Conservation (phyloP, 495 filamentous ascomycete genomes). For the Amniculicola lignicola region DNA sequence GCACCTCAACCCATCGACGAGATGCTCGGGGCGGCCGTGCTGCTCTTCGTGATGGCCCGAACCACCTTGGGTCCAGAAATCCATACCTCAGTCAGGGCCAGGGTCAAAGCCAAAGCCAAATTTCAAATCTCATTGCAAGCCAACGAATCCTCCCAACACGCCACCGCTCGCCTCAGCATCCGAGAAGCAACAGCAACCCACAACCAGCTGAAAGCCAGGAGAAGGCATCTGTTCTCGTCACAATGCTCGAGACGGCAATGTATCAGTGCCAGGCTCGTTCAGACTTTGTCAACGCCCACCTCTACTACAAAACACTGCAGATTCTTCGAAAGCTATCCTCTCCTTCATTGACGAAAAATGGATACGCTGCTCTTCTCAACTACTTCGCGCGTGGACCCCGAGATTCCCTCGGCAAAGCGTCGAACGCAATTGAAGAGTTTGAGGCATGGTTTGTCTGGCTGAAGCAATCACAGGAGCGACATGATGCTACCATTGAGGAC, state of each 20-base stretch:
- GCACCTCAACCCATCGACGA: slow-evolving; percentile 50
- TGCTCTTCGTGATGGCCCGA: slow-evolving; percentile 14
- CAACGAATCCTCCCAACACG: slow-evolving; percentile 27
- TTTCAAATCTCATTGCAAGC: slow-evolving; percentile 36
- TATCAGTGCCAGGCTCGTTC: slow-evolving; percentile 64
- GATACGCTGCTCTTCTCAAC: slow-evolving; percentile 64
- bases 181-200: slow-evolving; percentile 35
- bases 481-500: slow-evolving; percentile 60
- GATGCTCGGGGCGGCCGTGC: slow-evolving; percentile 14
- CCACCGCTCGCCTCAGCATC: slow-evolving; percentile 36
- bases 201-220: slow-evolving; percentile 36
- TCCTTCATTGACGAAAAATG: slow-evolving; percentile 60
- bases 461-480: slow-evolving; percentile 67
- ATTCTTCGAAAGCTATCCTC: slow-evolving; percentile 62
- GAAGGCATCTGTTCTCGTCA: slow-evolving; percentile 53
- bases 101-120: slow-evolving; percentile 42
- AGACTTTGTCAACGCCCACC: slow-evolving; percentile 66
- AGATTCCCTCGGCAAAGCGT: slow-evolving; percentile 62
- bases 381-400: slow-evolving; percentile 67
- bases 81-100: slow-evolving; percentile 39
- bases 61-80: slow-evolving; percentile 33
- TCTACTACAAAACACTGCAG: slow-evolving; percentile 66
- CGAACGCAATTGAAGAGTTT: slow-evolving; percentile 66
- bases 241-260: slow-evolving; percentile 67
- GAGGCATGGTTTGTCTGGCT: slow-evolving; percentile 75